Base-by-base conservation (phyloP, 306 rosid genomes). In the Coriaria nepalensis region DNA sequence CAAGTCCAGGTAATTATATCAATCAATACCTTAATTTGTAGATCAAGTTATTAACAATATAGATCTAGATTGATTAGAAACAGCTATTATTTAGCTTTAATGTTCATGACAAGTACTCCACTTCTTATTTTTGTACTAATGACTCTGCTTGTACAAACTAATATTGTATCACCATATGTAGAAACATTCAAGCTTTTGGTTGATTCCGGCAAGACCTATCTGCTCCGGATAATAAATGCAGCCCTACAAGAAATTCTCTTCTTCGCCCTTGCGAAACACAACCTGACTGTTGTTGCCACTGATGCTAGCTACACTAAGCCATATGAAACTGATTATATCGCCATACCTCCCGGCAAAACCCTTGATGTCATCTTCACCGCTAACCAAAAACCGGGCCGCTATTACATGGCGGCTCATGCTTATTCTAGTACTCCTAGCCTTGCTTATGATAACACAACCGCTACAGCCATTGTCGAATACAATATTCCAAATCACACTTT, bases 261-360 rank as follows among this genome's bases (percentile, higher is more conserved):
- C 49, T 55, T 78, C 41, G 45, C 77, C 37, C 65, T 78, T 35
- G 43, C 74, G 0, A 60, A 73, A 40, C 80, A 78, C 73, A 61
- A 57, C 2, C 70, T 78, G 53, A 70, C 72, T 0, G 63, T 78
- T 13, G 80, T 78, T 10, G 70, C 68, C 3, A 38, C 54, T 33
- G 80, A 78, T 47, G 69, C 68, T 1, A 5, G 59, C 49, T 78
- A 73, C 55, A 35, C 62, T 3, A 67, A 64, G 64, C 84, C 67
- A 6, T 11, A 69, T 6, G 12, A 14, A n/a, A 56, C 32, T 20
- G 55, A 47, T 39, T 69, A 53, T 65, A 70, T 78, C 33, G 32
- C 61, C 53, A 78, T 78, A 55, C 20, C 77, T 10, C 84, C 77
- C 10, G 75, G 84, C 9, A 77, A 73, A 55, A 50, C 80, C 5